phyloP scores from a whole-genome alignment of 2,329 filamentous ascomycete species.

The Penicillium sp. region DNA sequence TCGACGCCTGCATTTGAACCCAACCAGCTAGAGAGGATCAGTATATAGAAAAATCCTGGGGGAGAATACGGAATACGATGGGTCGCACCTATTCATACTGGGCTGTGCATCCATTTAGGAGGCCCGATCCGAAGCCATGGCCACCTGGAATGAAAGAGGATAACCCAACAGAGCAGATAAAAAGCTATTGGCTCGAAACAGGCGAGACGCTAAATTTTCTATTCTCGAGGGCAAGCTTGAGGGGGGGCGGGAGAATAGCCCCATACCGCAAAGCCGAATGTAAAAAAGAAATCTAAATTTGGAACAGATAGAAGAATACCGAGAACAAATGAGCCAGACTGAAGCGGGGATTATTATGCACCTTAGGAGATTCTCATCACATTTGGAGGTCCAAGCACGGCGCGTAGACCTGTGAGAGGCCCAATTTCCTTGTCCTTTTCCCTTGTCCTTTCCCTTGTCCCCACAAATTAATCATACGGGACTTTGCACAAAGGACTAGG shows the following conservation, averaged over 20 bases:
- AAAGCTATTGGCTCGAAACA: conserved; percentile 13
- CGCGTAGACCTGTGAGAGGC: conserved; percentile 31
- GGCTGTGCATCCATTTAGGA: conserved; percentile 27
- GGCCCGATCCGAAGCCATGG: conserved; percentile 31
- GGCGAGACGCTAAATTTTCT: conserved; percentile 23
- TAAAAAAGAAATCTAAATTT: conserved; percentile 22
- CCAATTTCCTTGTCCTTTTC: not conserved
- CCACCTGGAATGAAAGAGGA: conserved; percentile 19
- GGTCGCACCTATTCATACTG: conserved; percentile 41
- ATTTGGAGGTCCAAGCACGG: conserved; percentile 29
- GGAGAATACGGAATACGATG: not conserved
- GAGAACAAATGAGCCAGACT: conserved; percentile 12
- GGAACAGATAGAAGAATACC: conserved; percentile 20
- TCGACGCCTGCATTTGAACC: conserved; percentile 34
- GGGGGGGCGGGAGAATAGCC: conserved; percentile 14
- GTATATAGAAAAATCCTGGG: conserved; percentile 13
- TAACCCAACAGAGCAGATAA: conserved; percentile 12
- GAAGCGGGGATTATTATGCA: conserved; percentile 29
- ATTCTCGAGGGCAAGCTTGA: conserved; percentile 27
- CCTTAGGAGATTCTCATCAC: conserved; percentile 31
- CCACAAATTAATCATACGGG: not conserved
- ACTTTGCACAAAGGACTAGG: too few relatives aligned
- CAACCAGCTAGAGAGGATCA: conserved; percentile 34
- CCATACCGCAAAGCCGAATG: conserved; percentile 14
- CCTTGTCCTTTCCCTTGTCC: conserved; percentile 1